Evolutionary conservation across 2,329 filamentous ascomycete genomes (phyloP).

Genomic region (Scytalidium lignicola): DNA sequence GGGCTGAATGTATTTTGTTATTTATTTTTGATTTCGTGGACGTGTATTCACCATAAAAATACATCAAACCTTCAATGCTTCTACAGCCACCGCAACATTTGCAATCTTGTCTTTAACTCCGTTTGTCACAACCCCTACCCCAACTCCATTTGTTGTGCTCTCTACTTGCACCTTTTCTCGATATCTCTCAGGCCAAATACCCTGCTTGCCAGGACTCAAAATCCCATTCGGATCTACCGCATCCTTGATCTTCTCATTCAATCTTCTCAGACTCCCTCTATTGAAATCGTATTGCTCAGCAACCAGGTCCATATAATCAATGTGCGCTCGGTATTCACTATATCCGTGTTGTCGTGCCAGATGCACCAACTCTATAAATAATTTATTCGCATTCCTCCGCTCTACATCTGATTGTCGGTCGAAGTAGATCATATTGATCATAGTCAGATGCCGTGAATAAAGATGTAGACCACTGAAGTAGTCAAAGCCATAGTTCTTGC

Average conservation of each 20-base stretch:
- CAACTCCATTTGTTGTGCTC: too few relatives aligned
- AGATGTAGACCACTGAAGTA: slow-evolving; percentile 44
- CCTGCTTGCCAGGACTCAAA: slow-evolving; percentile 34
- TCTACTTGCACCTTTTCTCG: too few relatives aligned
- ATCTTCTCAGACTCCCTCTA: slow-evolving; percentile 32
- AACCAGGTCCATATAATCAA: slow-evolving; percentile 25
- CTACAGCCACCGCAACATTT: too few relatives aligned
- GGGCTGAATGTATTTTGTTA: too few relatives aligned
- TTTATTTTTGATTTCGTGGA: too few relatives aligned
- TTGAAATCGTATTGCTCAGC: slow-evolving; percentile 31
- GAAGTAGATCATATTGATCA: slow-evolving; percentile 43
- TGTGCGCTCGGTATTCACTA: slow-evolving; percentile 27
- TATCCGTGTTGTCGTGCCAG: slow-evolving; percentile 30
- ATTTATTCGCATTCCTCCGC: slow-evolving; percentile 29
- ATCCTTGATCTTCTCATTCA: slow-evolving; percentile 35
- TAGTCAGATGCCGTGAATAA: slow-evolving; percentile 40
- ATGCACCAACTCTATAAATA: slow-evolving; percentile 23
- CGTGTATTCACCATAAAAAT: too few relatives aligned
- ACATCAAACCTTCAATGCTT: too few relatives aligned
- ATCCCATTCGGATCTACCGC: slow-evolving; percentile 33
- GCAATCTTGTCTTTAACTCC: too few relatives aligned
- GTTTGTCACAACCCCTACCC: too few relatives aligned
- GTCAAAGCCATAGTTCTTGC: slow-evolving; percentile 37
- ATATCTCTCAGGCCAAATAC: slow-evolving; percentile 26
- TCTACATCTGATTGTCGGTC: slow-evolving; percentile 35